A percentile compares a stretch with the other conserved stretches of the same genome.
phyloP scores from a whole-genome alignment of 306 rosid species.

The Cyamopsis tetragonoloba region DNA sequence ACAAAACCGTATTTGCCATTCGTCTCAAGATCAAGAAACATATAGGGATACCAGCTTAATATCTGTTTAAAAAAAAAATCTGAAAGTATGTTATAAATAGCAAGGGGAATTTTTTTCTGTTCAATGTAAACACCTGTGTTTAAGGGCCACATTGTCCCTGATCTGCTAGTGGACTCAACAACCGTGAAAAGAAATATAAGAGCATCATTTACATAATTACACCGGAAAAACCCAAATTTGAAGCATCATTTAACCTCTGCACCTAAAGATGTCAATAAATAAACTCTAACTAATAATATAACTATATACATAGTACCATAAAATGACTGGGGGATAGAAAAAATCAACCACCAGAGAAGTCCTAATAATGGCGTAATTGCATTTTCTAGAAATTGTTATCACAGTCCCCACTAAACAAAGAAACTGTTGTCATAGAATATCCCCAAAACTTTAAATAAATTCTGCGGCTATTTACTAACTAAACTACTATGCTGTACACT shows the following conservation, averaged over 20 bases:
- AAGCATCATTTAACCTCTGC: slow-evolving; percentile 7
- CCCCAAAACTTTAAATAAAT: not conserved
- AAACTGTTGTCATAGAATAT: no score
- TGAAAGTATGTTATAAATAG: not conserved
- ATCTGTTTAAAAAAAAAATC: slow-evolving; percentile 6
- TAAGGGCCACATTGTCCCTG: slow-evolving; percentile 54
- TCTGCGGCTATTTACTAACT: no score
- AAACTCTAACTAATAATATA: not conserved
- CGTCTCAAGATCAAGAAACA: no score
- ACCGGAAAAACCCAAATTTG: slow-evolving; percentile 3
- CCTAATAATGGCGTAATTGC: not conserved
- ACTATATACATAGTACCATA: not conserved
- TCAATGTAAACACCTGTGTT: slow-evolving; percentile 27
- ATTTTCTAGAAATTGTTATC: not conserved
- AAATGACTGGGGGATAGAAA: not conserved
- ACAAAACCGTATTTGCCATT: no score
- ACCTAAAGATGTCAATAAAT: slow-evolving; percentile 15
- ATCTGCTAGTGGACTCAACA: slow-evolving; percentile 67
- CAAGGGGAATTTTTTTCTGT: not conserved
- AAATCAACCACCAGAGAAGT: slow-evolving; percentile 2
- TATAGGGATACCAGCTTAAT: no score
- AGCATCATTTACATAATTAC: slow-evolving; percentile 29
- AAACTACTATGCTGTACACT: no score
- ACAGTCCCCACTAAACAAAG: no score
- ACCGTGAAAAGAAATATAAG: slow-evolving; percentile 44